Percentiles rank a stretch among this genome's conserved stretches.
Conservation (phyloP, 495 filamentous ascomycete species). For the Neurospora sp. region DNA sequence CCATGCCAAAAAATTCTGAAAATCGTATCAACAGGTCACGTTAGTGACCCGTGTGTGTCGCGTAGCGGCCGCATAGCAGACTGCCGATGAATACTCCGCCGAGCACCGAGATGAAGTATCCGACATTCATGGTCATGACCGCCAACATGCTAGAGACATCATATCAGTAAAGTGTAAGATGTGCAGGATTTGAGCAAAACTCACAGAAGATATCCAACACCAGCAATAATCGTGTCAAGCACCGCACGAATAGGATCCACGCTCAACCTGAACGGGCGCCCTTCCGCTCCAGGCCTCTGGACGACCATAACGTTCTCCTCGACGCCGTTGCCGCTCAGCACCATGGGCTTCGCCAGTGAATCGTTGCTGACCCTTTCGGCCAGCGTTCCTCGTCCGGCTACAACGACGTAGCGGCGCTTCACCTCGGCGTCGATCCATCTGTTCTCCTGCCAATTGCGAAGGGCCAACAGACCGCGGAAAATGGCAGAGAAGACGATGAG, state of each 20-base stretch:
- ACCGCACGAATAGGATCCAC: conserved; percentile 66
- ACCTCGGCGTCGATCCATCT: conserved; percentile 51
- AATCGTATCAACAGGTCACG: not conserved
- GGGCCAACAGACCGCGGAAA: conserved; percentile 58
- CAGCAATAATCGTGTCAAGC: conserved; percentile 57
- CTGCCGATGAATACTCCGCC: conserved; percentile 78
- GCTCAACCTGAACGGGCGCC: conserved; percentile 64
- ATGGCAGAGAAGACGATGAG: conserved; percentile 61
- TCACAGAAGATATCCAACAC: conserved; percentile 82
- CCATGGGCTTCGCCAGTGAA: conserved; percentile 46
- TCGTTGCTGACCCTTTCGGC: conserved; percentile 41
- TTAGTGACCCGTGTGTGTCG: conserved; percentile 26
- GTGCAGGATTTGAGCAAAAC: conserved; percentile 22
- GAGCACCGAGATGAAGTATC: conserved; percentile 86
- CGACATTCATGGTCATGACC: conserved; percentile 96
- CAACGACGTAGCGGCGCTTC: conserved; percentile 63
- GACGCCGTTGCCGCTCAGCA: conserved; percentile 55
- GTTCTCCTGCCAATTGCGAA: conserved; percentile 44
- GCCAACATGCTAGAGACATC: conserved; percentile 68
- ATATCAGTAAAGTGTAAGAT: conserved; percentile 4
- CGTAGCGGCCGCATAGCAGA: conserved; percentile 64
- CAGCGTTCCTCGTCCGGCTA: conserved; percentile 51
- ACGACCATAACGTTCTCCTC: conserved; percentile 68
- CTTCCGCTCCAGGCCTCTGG: conserved; percentile 32
- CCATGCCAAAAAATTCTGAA: not conserved